Conservation (phyloP, 352 stramenopile species). For the Phytophthora uliginosa region DNA sequence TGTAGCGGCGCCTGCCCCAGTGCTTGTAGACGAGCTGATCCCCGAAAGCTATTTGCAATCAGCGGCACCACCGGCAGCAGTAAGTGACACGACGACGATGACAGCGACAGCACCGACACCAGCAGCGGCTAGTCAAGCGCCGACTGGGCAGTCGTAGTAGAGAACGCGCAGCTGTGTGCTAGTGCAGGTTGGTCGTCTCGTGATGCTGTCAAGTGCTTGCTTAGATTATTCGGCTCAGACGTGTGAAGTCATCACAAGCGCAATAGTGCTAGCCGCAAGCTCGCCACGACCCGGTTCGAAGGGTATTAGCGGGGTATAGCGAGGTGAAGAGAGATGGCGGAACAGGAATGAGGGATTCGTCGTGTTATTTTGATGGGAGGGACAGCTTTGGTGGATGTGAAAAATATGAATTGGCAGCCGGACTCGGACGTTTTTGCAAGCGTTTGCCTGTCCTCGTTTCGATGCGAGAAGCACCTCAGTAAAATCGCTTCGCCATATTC, state of each 20-base stretch:
- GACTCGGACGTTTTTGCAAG: conserved; percentile 33
- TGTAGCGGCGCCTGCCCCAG: conserved; percentile 1
- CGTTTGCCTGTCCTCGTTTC: conserved; percentile 23
- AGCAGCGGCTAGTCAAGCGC: conserved; percentile 14
- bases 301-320: conserved; percentile 26
- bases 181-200: conserved; percentile 23
- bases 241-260: conserved; percentile 24
- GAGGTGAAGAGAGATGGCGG: conserved; percentile 25
- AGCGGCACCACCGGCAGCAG: conserved; percentile 11
- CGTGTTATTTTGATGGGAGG: conserved; percentile 49
- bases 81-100: conserved; percentile 24
- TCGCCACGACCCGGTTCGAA: conserved; percentile 20
- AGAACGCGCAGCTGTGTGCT: conserved; percentile 29
- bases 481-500: conserved; percentile 12
- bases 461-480: conserved; percentile 13
- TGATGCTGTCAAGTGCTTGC: conserved; percentile 35
- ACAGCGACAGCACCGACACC: conserved; percentile 23
- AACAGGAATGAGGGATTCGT: conserved; percentile 34
- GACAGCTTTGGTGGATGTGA: conserved; percentile 49
- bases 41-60: conserved; percentile 49
- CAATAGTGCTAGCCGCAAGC: conserved; percentile 19
- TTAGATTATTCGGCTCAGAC: conserved; percentile 36
- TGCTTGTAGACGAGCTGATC: conserved; percentile 39
- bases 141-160: conserved; percentile 31
- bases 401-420: conserved; percentile 52